These are phyloP conservation scores for Ascocoryne sarcoides DNA, from an alignment of 2,329 filamentous ascomycete species.

Conservation along the genomic window DNA sequence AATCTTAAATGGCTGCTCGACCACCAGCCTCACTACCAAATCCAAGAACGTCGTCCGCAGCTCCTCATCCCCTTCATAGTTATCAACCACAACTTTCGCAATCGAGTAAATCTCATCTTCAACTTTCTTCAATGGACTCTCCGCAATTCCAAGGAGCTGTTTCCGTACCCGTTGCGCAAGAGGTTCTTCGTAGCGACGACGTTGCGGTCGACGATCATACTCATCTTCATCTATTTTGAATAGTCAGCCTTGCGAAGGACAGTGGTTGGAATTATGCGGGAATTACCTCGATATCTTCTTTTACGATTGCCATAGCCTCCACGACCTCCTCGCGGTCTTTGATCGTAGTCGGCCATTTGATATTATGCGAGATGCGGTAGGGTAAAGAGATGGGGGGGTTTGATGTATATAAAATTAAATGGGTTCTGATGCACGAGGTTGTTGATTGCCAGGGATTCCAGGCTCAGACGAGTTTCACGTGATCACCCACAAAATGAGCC, in stretches of 20 bases:
- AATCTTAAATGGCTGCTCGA: conserved; percentile 96
- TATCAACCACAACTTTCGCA: conserved; percentile 68
- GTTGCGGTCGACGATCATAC: conserved; percentile 63
- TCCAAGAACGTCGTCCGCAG: conserved; percentile 65
- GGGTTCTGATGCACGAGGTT: too few relatives aligned
- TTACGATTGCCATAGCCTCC: conserved; percentile 56
- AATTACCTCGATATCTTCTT: conserved; percentile 70
- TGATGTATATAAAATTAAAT: too few relatives aligned
- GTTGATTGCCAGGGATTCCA: too few relatives aligned
- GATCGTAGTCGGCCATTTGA: conserved; percentile 48
- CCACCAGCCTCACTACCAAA: conserved; percentile 63
- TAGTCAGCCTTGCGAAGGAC: conserved; percentile 21
- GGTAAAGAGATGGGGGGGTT: too few relatives aligned
- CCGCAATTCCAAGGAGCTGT: conserved; percentile 71
- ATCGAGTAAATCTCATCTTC: conserved; percentile 71
- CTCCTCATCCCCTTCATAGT: conserved; percentile 71
- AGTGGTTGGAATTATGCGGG: too few relatives aligned
- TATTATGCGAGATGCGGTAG: too few relatives aligned
- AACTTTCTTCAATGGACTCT: conserved; percentile 69
- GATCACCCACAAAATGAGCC: too few relatives aligned
- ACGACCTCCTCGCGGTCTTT: conserved; percentile 25
- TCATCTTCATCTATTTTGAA: conserved; percentile 60
- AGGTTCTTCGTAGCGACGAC: conserved; percentile 66
- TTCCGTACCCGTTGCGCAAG: conserved; percentile 64
- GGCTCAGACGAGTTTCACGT: too few relatives aligned